Base-by-base conservation (phyloP, 108 stramenopile species). In the Cyclotella baltica region DNA sequence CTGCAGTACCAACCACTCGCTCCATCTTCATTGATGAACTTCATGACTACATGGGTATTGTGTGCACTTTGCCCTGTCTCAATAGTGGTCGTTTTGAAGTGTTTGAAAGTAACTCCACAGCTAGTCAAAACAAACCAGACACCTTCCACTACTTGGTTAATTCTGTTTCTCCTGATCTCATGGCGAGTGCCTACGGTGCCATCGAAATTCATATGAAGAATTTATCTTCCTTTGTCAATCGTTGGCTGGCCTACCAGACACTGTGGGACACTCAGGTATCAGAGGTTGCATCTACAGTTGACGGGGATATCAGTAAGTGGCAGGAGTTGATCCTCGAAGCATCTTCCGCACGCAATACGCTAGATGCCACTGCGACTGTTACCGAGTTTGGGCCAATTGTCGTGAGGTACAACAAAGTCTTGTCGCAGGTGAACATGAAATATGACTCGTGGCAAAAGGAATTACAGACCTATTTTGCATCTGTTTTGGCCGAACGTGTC, bases 371-470 rank as follows among this genome's bases (percentile, higher is more conserved):
- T 11, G 80, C 87, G 22, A 89, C 96, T 22, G 78, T 89, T 13
- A 71, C 87, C 31, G 83, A 85, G 58, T 97, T 98, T 74, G 98
- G 98, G 0, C 96, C 96, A 0, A 87, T 99, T 23, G 64, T 72
- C 19, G 91, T 99, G n/a, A 89, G 83, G 62, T 98, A 93, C 77
- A 85, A 88, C 72, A 96, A 97, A 73, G 98, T 97, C 13, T 93
- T 93, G 63, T 87, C 89, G 2, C 94, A 97, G 78, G 93, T 99
- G 34, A 98, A 96, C 62, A 81, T 98, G 56, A 98, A 98, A 74
- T 98, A 97, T 76, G 98, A 99, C 75, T 96, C 97, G 4, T 99
- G 98, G 98, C 98, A 98, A 63, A 96, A 94, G 83, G 97, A 98
- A 67, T 73, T 98, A 25, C 97, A 98, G 62, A 84, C 85, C 1